Conservation (phyloP, 2,329 filamentous ascomycete genomes). For the Elsinoe perseae region DNA sequence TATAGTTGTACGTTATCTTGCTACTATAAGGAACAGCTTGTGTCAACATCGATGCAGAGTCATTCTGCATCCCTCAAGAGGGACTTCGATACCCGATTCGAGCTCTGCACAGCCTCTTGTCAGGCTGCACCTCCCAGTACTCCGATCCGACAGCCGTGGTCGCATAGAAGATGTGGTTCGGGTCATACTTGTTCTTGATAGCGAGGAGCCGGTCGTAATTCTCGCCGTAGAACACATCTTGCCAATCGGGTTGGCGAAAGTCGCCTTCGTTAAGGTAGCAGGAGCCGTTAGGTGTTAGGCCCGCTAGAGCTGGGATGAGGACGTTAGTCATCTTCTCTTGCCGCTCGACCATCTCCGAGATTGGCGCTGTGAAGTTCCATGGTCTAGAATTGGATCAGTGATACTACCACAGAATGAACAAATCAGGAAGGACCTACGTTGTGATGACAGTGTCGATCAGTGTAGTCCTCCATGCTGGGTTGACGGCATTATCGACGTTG, state of each 20-base stretch:
- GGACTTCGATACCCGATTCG: too few species aligned
- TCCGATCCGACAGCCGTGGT: background rate
- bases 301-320: conserved; percentile 23
- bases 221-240: conserved; percentile 17
- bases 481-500: conserved; percentile 34
- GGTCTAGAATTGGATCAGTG: conserved; percentile 1
- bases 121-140: background rate
- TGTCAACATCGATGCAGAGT: too few species aligned
- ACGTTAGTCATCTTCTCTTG: conserved; percentile 34
- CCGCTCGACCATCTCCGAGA: conserved; percentile 30
- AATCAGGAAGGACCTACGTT: background rate
- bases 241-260: conserved; percentile 13
- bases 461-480: conserved; percentile 34
- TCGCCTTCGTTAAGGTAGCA: conserved; percentile 35
- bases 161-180: conserved; percentile 12
- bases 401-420: too few species aligned
- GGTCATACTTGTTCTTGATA: conserved; percentile 20
- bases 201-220: conserved; percentile 15
- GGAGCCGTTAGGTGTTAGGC: conserved; percentile 31
- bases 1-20: too few species aligned
- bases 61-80: too few species aligned
- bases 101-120: background rate
- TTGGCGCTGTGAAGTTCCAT: conserved; percentile 35
- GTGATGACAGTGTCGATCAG: conserved; percentile 23
- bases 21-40: too few species aligned